Percentiles rank a stretch among this genome's conserved stretches.
These are phyloP conservation scores for Haplographium delicatum DNA, from an alignment of 495 filamentous ascomycete species.

Conservation along the genomic window DNA sequence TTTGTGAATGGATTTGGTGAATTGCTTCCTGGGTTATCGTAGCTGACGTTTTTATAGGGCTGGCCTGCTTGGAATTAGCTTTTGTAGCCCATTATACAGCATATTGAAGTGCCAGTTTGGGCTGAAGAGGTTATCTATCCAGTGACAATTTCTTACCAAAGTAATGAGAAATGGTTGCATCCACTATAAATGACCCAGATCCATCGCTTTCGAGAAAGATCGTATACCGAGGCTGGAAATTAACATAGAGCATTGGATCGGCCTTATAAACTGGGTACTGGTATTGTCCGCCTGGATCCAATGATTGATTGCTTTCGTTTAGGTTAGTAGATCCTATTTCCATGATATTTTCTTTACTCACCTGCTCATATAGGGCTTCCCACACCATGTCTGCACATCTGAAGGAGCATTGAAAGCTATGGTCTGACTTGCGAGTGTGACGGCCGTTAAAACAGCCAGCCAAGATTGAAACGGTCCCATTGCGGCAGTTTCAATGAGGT, in stretches of 20 bases:
- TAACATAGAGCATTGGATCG: slow-evolving; percentile 45
- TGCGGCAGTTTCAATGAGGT: too few species aligned
- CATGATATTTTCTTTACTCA: background rate
- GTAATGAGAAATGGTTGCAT: slow-evolving; percentile 45
- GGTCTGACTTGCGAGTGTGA: background rate
- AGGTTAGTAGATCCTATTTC: background rate
- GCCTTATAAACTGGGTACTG: slow-evolving; percentile 13
- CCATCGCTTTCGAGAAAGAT: slow-evolving; percentile 54
- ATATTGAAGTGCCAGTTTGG: background rate
- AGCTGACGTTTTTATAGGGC: slow-evolving; percentile 11
- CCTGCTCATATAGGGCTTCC: slow-evolving; percentile 22
- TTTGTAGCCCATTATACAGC: too few species aligned
- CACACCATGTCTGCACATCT: slow-evolving; percentile 20
- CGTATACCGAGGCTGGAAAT: slow-evolving; percentile 53
- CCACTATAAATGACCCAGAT: slow-evolving; percentile 53
- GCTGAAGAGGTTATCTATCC: background rate
- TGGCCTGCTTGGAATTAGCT: too few species aligned
- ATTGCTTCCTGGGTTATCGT: slow-evolving; percentile 35
- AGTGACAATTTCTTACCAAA: slow-evolving; percentile 12
- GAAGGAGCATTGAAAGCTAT: slow-evolving; percentile 13
- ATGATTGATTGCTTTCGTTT: slow-evolving; percentile 2
- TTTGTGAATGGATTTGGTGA: slow-evolving; percentile 4
- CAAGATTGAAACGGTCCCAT: background rate
- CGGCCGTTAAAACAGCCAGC: background rate
- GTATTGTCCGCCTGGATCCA: slow-evolving; percentile 23